Evolutionary conservation across 257 asterid genomes (phyloP).

Genomic region (Thymus mandschuricus): DNA sequence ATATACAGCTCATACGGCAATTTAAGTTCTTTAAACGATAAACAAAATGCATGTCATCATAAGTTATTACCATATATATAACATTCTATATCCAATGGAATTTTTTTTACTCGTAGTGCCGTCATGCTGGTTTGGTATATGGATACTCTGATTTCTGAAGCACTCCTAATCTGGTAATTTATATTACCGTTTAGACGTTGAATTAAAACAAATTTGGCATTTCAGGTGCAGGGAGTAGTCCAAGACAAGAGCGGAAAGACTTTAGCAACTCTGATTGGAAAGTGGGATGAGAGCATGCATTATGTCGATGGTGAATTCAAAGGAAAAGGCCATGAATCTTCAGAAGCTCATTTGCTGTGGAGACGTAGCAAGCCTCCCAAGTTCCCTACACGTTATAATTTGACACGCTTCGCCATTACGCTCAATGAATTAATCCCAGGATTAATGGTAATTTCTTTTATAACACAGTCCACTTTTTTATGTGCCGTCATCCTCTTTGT

Average conservation of each 20-base stretch:
- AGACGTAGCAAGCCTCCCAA: constrained; percentile 80
- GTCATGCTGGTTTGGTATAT: neutral
- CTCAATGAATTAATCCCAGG: constrained; percentile 81
- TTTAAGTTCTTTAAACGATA: neutral
- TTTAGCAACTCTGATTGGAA: constrained; percentile 81
- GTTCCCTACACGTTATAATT: constrained; percentile 88
- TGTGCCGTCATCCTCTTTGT: neutral
- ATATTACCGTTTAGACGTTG: neutral
- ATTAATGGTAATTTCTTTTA: constrained; percentile 55
- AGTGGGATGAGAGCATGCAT: constrained; percentile 97
- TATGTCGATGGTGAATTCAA: constrained; percentile 72
- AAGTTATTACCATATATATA: neutral
- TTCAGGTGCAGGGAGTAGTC: constrained; percentile 85
- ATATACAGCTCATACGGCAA: neutral
- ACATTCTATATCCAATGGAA: neutral
- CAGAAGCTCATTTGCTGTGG: constrained; percentile 91
- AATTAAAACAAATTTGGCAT: constrained; percentile 10
- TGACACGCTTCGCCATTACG: constrained; percentile 90
- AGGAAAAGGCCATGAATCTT: constrained; percentile 67
- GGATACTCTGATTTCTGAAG: neutral
- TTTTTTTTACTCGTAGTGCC: too few species aligned
- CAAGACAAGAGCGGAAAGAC: constrained; percentile 87
- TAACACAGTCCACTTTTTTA: neutral
- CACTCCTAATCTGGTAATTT: neutral
- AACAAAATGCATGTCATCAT: too few species aligned